Evolutionary conservation across 208 protist genomes (phyloP), one percentile per base, ranked within the genome.

Genomic region (Hexamita inflata): DNA sequence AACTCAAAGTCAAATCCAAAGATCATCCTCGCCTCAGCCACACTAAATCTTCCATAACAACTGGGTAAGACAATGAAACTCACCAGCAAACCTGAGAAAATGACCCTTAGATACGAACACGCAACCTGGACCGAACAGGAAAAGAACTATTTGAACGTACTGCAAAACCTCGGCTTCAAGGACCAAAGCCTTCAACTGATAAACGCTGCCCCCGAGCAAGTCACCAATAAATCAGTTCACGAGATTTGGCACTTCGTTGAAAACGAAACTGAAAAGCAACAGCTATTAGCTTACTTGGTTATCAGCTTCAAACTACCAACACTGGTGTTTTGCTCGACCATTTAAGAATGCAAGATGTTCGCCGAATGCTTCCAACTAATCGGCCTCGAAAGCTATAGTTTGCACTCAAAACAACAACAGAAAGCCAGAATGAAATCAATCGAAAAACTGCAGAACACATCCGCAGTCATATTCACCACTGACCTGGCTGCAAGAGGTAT

Each of bases 81-180:
- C 26, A 15, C 29, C 15, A 15, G 30, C 24, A n/a, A 38, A 15
- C 15, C 15, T 15, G 60, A 13, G 60, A 30, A 13, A 34, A 15
- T 66, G 24, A 34, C 30, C 13, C 60, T 66, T 15, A 34, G 30
- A 38, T 15, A 15, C 30, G 60, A 66, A 38, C 15, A 66, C 60
- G 26, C 34, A 38, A 24, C 60, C 15, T 13, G 15, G 30, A 66
- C 60, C 60, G 24, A 66, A 34, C 60, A 34, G 60, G 24, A 66
- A 15, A 66, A 38, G 34, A 24, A 15, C 24, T 66, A 30, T 15
- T 66, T 66, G 35, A 70, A 40, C 11, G 64, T 70, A 28, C 9
- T 70, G 4, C 11, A 24, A n/a, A 70, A 70, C n/a, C 64, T 70
- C 2, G 64, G 64, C 15, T 70, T 70, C 42, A 42, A n/a, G 15